A percentile compares a stretch with the other conserved stretches of the same genome.
phyloP scores from a whole-genome alignment of 768 basidiomycete genomes.

The Boletus speciosus region DNA sequence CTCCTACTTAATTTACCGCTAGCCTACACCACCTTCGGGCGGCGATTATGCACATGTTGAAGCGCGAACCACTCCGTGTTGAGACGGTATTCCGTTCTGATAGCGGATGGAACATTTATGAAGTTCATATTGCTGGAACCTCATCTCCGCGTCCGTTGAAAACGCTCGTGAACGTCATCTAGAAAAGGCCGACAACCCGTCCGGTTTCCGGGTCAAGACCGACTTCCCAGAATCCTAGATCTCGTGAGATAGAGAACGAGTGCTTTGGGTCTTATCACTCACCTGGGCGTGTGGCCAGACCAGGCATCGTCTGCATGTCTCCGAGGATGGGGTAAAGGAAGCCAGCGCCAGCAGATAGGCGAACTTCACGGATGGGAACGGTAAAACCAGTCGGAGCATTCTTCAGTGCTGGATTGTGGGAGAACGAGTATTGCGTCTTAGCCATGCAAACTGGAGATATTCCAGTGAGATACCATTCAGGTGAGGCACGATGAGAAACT shows the following conservation, averaged over 20 bases:
- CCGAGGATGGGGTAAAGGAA: conserved; percentile 95
- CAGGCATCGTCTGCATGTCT: conserved; percentile 99
- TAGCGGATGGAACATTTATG: conserved; percentile 18
- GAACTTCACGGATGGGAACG: conserved; percentile 84
- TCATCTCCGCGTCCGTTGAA: conserved; percentile 17
- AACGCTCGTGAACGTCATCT: conserved; percentile 12
- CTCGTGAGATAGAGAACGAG: conserved; percentile 9
- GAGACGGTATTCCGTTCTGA: conserved; percentile 30
- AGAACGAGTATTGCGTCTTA: conserved; percentile 97
- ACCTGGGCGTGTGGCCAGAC: conserved; percentile 89
- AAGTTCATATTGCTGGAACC: conserved; percentile 4
- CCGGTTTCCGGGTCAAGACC: conserved; percentile 77
- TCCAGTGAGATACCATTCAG: conserved; percentile 5
- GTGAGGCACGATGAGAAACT: background rate
- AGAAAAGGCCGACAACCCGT: conserved; percentile 85
- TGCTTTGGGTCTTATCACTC: conserved; percentile 11
- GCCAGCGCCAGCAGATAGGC: conserved; percentile 88
- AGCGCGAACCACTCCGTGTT: conserved; percentile 38
- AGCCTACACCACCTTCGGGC: conserved; percentile 14
- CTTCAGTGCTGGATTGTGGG: conserved; percentile 89
- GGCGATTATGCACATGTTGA: conserved; percentile 36
- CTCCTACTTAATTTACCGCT: conserved; percentile 5
- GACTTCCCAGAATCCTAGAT: conserved; percentile 84
- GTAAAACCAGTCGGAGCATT: conserved; percentile 91
- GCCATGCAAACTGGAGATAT: conserved; percentile 79